phyloP scores from a whole-genome alignment of 495 filamentous ascomycete genomes.

The Penicillium pancosmium region DNA sequence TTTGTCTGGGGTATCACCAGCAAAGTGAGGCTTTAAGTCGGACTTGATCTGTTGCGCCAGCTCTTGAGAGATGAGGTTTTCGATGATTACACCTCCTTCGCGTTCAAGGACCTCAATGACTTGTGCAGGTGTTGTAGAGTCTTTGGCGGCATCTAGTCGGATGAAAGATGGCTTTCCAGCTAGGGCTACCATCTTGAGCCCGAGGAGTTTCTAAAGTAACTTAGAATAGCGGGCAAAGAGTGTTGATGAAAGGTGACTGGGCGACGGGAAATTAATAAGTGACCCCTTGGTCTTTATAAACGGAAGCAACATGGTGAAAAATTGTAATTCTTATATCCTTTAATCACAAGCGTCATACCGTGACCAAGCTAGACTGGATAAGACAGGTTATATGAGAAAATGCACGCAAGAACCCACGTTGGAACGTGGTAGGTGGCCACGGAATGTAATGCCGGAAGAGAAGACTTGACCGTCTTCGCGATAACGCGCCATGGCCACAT shows the following conservation, averaged over 20 bases:
- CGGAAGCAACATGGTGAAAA: not conserved
- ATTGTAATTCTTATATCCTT: too few species aligned
- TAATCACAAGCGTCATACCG: not conserved
- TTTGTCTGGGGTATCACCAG: slow-evolving; percentile 27
- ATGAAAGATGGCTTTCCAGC: slow-evolving; percentile 5
- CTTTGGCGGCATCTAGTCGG: slow-evolving; percentile 14
- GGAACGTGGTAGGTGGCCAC: not conserved
- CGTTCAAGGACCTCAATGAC: slow-evolving; percentile 11
- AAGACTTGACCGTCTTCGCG: not conserved
- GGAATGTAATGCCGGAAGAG: not conserved
- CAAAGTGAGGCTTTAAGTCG: slow-evolving; percentile 30
- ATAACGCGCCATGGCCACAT: not conserved
- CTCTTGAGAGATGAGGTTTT: slow-evolving; percentile 24
- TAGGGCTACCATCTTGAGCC: not conserved
- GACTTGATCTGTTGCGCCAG: slow-evolving; percentile 26
- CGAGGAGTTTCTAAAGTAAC: not conserved
- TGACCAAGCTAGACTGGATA: slow-evolving; percentile 5
- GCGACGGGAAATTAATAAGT: not conserved
- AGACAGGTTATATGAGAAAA: slow-evolving; percentile 16
- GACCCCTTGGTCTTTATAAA: not conserved
- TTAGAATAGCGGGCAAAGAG: not conserved
- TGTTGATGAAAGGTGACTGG: not conserved
- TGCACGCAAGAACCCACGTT: not conserved
- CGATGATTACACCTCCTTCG: slow-evolving; percentile 29
- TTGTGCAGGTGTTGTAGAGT: slow-evolving; percentile 11